phyloP scores from a whole-genome alignment of 345 rosid genomes.

The Melastoma malabathricum region DNA sequence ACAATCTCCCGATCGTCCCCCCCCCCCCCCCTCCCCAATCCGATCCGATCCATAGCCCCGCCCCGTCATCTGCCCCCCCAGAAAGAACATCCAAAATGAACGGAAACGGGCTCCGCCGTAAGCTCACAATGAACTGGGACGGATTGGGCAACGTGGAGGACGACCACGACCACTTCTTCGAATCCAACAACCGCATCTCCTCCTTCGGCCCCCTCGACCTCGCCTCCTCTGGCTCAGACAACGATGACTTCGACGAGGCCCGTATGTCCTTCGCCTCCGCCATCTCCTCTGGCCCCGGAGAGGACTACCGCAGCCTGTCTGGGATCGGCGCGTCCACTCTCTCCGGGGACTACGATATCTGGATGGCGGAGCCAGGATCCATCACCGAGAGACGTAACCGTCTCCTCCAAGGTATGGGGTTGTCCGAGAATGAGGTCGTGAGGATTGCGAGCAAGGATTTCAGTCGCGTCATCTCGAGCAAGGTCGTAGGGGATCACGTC shows the following conservation, averaged over 20 bases:
- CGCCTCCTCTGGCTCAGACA: constrained; percentile 52
- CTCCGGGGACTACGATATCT: constrained; percentile 50
- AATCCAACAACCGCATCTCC: constrained; percentile 42
- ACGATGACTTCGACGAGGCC: constrained; percentile 63
- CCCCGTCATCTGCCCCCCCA: background rate
- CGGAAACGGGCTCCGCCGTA: constrained; percentile 40
- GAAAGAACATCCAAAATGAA: constrained; percentile 5
- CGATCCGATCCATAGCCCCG: constrained; percentile 3
- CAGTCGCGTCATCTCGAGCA: constrained; percentile 15
- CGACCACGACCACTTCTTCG: constrained; percentile 58
- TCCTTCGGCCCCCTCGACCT: constrained; percentile 32
- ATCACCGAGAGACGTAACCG: constrained; percentile 58
- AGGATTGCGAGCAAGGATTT: constrained; percentile 18
- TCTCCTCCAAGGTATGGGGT: constrained; percentile 69
- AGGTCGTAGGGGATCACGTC: background rate
- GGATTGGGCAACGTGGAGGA: constrained; percentile 55
- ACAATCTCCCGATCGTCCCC: too few species aligned
- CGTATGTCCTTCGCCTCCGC: constrained; percentile 57
- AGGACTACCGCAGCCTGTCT: constrained; percentile 14
- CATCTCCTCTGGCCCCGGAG: constrained; percentile 18
- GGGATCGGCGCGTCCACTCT: constrained; percentile 4
- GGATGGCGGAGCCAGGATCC: constrained; percentile 89
- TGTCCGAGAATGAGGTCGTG: constrained; percentile 27
- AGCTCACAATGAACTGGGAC: constrained; percentile 67
- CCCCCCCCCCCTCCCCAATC: too few species aligned